Evolutionary conservation across 2,329 filamentous ascomycete species (phyloP), one percentile per base, ranked within the genome.

Genomic region (Exophiala sp.): DNA sequence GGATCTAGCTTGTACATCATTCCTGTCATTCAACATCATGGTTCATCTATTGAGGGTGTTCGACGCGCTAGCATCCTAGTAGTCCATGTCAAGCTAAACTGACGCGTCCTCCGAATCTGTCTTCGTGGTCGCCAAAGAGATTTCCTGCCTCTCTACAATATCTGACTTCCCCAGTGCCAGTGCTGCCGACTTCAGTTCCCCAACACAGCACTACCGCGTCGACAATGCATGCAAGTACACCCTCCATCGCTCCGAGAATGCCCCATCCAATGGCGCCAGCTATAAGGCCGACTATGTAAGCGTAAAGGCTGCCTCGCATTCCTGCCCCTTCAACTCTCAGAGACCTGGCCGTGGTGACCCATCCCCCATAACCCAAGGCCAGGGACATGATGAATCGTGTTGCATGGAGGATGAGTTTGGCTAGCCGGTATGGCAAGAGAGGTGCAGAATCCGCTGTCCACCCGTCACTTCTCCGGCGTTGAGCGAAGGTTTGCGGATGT

Each of bases 211-310:
- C 79, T 29, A 88, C 83, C 2, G 86, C 89, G 67, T 95, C 89
- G 3, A 95, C 80, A 45, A 95, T 89, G 46, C 88, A 88, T 44
- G 86, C 86, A 19, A 95, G 71, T 14, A 95, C 85, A 11, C 88
- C 86, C 65, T 95, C 90, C 78, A 95, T 91, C 1, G 89, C 86
- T 21, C 89, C 88, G 43, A 98, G 74, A 1, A 97, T 83, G 3
- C 88, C 89, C 83, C 93, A 98, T 6, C 93, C 93, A 60, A 98
- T 96, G 47, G 91, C 89, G 53, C 87, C 88, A 13, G 93, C 93
- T 59, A 97, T 85, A 56, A 98, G 68, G 8, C 90, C 93, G 18
- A 98, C 88, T 1, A 97, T 80, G 64, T 97, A 98, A 1, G 91
- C 93, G 66, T 98, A 98, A 19, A 93, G 76, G 61, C 88, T 95